Base-by-base conservation (phyloP, 83 land plant genomes). In the Thuja plicata region DNA sequence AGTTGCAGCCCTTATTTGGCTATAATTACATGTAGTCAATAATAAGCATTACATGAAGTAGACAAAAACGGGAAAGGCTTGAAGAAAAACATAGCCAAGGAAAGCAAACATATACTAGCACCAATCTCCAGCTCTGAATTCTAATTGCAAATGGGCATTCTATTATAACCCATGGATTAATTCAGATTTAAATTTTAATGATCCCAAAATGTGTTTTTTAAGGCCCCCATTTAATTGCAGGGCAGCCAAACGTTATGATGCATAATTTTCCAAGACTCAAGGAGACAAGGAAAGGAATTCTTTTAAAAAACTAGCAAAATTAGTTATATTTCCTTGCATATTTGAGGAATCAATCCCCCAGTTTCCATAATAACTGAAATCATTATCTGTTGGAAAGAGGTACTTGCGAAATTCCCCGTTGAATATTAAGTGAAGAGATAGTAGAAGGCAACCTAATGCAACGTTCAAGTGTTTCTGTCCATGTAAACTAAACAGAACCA, bases 1-100 rank as follows among this genome's bases (percentile, higher is more conserved):
- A 27, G 92, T 88, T 89, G 94, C 93, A 11, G 92, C 94, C 2
- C 13, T 96, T 21, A 92, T n/a, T n/a, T n/a, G n/a, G n/a, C n/a
- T n/a, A n/a, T n/a, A n/a, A n/a, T n/a, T n/a, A n/a, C n/a, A n/a
- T n/a, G n/a, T n/a, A n/a, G 43, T 41, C 43, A 41, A 41, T 3
- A 41, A 41, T 41, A 1, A 41, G 3, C 43, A 80, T 38, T 27
- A 80, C 12, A 43, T 24, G 19, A 24, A 41, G 50, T 0, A 2
- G 24, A 7, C 24, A 8, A 41, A 24, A 40, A 43, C 43, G n/a
- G 11, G 27, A 32, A 17, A 46, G 16, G 32, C 11, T 11, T 83
- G 54, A 45, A 45, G 54, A 30, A 83, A 83, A 48, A 3, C 12
- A 8, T 83, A 27, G 54, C 55, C 12, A 83, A 46, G 52, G 24